Conservation (phyloP, 441 rosid species). For the Brassica hybrid region DNA sequence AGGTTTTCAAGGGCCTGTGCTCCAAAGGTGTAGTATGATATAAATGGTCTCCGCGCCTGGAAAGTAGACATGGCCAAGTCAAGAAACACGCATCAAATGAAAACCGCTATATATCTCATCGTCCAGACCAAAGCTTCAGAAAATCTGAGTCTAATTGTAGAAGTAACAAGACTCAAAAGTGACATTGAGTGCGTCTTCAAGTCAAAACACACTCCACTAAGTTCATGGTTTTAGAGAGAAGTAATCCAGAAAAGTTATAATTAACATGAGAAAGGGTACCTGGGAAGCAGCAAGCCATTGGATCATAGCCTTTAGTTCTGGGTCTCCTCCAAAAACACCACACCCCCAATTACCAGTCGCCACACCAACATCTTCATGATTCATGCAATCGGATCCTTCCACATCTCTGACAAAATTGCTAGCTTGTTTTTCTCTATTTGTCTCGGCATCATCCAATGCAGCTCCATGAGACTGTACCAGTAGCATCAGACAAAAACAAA, state of each 20-base stretch:
- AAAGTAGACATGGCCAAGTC: slow-evolving; percentile 32
- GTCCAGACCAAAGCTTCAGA: not conserved
- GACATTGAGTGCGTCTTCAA: slow-evolving; percentile 2
- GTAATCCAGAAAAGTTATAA: not conserved
- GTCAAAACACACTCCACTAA: not conserved
- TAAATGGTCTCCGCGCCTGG: slow-evolving; percentile 81
- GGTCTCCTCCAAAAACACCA: slow-evolving; percentile 98
- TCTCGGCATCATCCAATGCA: slow-evolving; percentile 45
- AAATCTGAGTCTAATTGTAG: not conserved
- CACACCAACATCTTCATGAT: slow-evolving; percentile 60
- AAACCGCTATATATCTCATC: slow-evolving; percentile 15
- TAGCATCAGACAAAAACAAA: slow-evolving; percentile 27
- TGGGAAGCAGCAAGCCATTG: slow-evolving; percentile 99
- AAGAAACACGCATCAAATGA: slow-evolving; percentile 21
- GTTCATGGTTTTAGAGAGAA: slow-evolving; percentile 2
- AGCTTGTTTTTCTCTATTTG: slow-evolving; percentile 38
- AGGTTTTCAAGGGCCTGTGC: slow-evolving; percentile 54
- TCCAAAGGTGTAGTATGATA: slow-evolving; percentile 73
- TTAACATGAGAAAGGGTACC: slow-evolving; percentile 51
- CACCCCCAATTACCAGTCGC: slow-evolving; percentile 98
- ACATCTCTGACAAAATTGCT: slow-evolving; percentile 30
- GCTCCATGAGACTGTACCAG: slow-evolving; percentile 46
- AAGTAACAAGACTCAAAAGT: slow-evolving; percentile 8
- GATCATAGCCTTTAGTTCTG: slow-evolving; percentile 75
- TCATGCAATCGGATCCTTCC: slow-evolving; percentile 37